Conservation (phyloP, 2,329 filamentous ascomycete species). For the Diaporthe vaccinii region DNA sequence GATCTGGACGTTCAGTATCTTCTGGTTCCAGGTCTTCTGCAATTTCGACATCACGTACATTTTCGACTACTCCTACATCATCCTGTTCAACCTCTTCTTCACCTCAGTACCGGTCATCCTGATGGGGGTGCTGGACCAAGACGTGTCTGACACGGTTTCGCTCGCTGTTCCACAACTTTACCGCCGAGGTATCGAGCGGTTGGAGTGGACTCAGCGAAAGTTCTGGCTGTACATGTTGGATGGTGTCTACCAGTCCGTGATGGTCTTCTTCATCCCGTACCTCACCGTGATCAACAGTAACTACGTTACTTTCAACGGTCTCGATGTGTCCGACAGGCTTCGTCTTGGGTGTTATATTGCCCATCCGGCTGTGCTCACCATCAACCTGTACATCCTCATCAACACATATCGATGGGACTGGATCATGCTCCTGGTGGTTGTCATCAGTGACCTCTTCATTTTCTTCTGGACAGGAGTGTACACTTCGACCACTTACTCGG, state of each 20-base stretch:
- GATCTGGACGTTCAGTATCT: slow-evolving; percentile 95
- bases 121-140: slow-evolving; percentile 97
- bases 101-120: slow-evolving; percentile 95
- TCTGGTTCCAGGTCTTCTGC: slow-evolving; percentile 97
- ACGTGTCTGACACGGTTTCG: slow-evolving; percentile 94
- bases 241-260: slow-evolving; percentile 92
- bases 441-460: slow-evolving; percentile 86
- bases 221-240: slow-evolving; percentile 98
- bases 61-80: slow-evolving; percentile 97
- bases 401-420: slow-evolving; percentile 99
- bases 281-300: slow-evolving; percentile 78
- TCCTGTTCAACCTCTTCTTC: slow-evolving; percentile 96
- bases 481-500: slow-evolving; percentile 63
- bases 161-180: slow-evolving; percentile 96
- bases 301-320: slow-evolving; percentile 79
- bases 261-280: slow-evolving; percentile 94
- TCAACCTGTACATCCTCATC: slow-evolving; percentile 94
- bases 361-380: slow-evolving; percentile 85
- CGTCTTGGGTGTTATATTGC: slow-evolving; percentile 91
- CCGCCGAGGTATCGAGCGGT: slow-evolving; percentile 91
- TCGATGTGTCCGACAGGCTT: slow-evolving; percentile 82
- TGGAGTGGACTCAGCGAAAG: slow-evolving; percentile 96
- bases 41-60: slow-evolving; percentile 97
- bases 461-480: slow-evolving; percentile 98
- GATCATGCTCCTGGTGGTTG: slow-evolving; percentile 88